These are phyloP conservation scores for Galerina marginata DNA, from an alignment of 768 basidiomycete species.

Conservation along the genomic window DNA sequence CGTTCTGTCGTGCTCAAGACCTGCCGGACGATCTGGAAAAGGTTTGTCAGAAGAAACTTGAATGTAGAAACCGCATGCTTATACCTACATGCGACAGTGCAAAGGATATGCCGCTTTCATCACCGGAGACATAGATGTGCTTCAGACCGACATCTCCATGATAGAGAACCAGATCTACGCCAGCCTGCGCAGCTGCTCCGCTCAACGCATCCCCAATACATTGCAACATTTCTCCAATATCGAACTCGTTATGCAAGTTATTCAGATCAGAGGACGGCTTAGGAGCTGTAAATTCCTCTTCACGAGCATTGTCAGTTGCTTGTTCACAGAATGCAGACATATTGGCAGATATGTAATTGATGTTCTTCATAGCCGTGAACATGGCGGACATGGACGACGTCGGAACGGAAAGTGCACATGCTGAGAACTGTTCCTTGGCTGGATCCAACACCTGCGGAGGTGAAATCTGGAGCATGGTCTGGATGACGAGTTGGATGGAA, in stretches of 20 bases:
- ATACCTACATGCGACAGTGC: conserved; percentile 81
- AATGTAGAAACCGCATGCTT: not conserved
- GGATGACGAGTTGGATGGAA: conserved; percentile 87
- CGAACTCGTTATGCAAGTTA: conserved; percentile 68
- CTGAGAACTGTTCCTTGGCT: conserved; percentile 92
- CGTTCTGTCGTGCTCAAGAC: conserved; percentile 67
- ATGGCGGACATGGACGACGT: conserved; percentile 88
- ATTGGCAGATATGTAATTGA: conserved; percentile 93
- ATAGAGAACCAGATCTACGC: conserved; percentile 90
- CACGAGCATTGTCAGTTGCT: not conserved
- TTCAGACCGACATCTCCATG: conserved; percentile 90
- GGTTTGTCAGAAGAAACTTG: not conserved
- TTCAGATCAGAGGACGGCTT: not conserved
- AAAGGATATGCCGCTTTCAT: conserved; percentile 84
- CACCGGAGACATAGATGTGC: conserved; percentile 83
- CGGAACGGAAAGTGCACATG: conserved; percentile 86
- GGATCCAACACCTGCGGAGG: conserved; percentile 90
- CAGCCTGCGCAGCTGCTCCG: conserved; percentile 79
- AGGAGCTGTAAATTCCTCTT: conserved; percentile 18
- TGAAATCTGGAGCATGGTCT: conserved; percentile 89
- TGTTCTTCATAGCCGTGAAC: conserved; percentile 89
- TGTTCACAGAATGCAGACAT: conserved; percentile 57
- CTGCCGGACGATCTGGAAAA: conserved; percentile 79
- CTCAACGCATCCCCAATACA: conserved; percentile 87
- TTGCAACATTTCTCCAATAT: conserved; percentile 91